Evolutionary conservation across 2,329 filamentous ascomycete genomes (phyloP).

Genomic region (Drechslera avenae): DNA sequence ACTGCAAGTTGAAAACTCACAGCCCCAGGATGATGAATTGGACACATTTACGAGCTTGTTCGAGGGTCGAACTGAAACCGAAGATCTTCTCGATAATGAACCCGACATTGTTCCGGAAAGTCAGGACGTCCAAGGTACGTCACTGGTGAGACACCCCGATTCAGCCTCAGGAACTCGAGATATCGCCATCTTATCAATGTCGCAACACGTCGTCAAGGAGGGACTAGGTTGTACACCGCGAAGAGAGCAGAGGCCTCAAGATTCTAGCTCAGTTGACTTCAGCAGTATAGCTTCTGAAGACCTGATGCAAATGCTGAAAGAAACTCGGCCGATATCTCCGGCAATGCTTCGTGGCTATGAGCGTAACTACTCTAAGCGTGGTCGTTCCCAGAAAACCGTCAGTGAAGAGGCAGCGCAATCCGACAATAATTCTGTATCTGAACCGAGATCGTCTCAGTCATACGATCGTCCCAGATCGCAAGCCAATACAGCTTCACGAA

Average conservation of each 20-base stretch:
- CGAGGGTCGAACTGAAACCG: constrained; percentile 6
- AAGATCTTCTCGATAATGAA: constrained; percentile 5
- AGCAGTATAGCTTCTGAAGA: constrained; percentile 20
- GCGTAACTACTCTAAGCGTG: background rate
- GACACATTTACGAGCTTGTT: constrained; percentile 7
- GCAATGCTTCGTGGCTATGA: background rate
- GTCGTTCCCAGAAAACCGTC: background rate
- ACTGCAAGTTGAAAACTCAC: background rate
- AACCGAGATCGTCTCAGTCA: constrained; percentile 12
- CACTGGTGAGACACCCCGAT: constrained; percentile 9
- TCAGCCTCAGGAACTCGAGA: constrained; percentile 19
- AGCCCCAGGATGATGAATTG: background rate
- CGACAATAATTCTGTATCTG: background rate
- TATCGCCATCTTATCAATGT: background rate
- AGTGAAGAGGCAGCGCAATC: background rate
- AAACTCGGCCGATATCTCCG: background rate
- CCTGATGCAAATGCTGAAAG: constrained; percentile 8
- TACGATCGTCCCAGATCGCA: constrained; percentile 33
- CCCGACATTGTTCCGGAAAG: constrained; percentile 18
- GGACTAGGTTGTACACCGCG: background rate
- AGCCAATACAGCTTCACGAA: constrained; percentile 41
- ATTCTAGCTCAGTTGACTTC: constrained; percentile 9
- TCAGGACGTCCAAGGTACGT: background rate
- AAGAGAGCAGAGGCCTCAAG: background rate
- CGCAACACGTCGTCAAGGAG: background rate